Evolutionary conservation across 2,329 filamentous ascomycete species (phyloP), one percentile per base, ranked within the genome.

Genomic region (Alternaria dauci): DNA sequence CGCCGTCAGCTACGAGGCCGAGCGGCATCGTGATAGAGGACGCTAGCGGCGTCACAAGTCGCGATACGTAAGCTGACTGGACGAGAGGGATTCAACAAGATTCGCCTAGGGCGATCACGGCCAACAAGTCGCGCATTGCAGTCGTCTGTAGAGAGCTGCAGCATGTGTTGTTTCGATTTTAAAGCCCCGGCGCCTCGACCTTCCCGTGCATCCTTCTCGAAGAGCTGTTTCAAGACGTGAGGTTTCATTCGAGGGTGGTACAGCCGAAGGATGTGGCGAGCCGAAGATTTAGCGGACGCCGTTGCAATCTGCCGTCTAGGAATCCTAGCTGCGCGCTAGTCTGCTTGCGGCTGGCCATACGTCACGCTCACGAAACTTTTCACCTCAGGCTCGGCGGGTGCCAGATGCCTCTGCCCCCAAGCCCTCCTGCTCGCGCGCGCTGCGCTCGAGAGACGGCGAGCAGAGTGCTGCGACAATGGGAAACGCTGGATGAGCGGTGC

Each of bases 21-120:
- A 46, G 42, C 56, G 56, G 58, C 60, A 56, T 58, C 52, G 55
- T 66, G 58, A 54, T 32, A 52, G 53, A 42, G 28, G 30, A 60
- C 64, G 62, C 64, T 66, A 66, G 50, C 46, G 26, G 54, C 58
- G 55, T 55, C 47, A 42, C 59, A 30, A 26, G 42, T 39, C 41
- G 43, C 38, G 43, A 56, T 63, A 39, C 57, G 68, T 68, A 67
- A 65, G 66, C 66, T 66, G 54, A 68, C 58, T 68, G 64, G 68
- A 62, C 56, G 55, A 55, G 32, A 58, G 18, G 42, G 5, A 52
- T 62, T 67, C 62, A 69, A 63, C 68, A 68, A 56, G 38, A 43
- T 42, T 59, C 42, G 57, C 52, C 30, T 47, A 43, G 34, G 44
- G 47, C 50, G 25, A 43, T 57, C 34, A 46, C 48, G 30, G 42